Percentiles rank a stretch among this genome's conserved stretches.
phyloP scores from a whole-genome alignment of 768 basidiomycete genomes.

The Galerina marginata region DNA sequence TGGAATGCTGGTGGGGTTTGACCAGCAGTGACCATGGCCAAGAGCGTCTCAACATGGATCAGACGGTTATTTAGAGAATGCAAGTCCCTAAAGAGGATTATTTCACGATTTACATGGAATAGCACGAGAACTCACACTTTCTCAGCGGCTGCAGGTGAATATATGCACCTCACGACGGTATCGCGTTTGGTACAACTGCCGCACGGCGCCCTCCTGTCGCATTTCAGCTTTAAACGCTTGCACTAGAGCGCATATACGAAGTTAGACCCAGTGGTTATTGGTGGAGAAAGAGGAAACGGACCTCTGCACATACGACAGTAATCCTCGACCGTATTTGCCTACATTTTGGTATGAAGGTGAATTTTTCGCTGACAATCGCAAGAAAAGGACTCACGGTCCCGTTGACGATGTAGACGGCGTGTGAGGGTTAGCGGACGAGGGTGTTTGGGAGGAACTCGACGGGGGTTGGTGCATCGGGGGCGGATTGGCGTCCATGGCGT shows the following conservation, averaged over 20 bases:
- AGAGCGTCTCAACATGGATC: constrained; percentile 66
- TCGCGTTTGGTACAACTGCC: constrained; percentile 81
- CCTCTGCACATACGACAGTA: constrained; percentile 85
- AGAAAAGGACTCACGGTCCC: constrained; percentile 19
- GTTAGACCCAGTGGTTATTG: background rate
- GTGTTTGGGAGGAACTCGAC: constrained; percentile 4
- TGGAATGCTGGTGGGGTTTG: constrained; percentile 42
- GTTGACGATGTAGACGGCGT: constrained; percentile 17
- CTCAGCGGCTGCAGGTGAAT: constrained; percentile 83
- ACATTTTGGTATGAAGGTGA: constrained; percentile 44
- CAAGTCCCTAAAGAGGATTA: constrained; percentile 56
- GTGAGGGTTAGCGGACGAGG: background rate
- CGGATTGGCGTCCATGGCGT: background rate
- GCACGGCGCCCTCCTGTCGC: constrained; percentile 80
- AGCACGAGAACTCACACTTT: constrained; percentile 61
- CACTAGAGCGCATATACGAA: constrained; percentile 52
- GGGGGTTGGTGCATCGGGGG: constrained; percentile 16
- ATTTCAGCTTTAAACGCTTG: constrained; percentile 87
- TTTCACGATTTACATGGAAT: background rate
- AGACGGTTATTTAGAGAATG: constrained; percentile 85
- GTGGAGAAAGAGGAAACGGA: constrained; percentile 32
- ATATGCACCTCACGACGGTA: constrained; percentile 72
- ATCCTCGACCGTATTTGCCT: constrained; percentile 67
- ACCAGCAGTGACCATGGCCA: constrained; percentile 54
- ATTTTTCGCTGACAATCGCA: constrained; percentile 6